Percentiles rank a stretch among this genome's conserved stretches.
Conservation (phyloP, 352 stramenopile species). For the Phytophthora meadii region DNA sequence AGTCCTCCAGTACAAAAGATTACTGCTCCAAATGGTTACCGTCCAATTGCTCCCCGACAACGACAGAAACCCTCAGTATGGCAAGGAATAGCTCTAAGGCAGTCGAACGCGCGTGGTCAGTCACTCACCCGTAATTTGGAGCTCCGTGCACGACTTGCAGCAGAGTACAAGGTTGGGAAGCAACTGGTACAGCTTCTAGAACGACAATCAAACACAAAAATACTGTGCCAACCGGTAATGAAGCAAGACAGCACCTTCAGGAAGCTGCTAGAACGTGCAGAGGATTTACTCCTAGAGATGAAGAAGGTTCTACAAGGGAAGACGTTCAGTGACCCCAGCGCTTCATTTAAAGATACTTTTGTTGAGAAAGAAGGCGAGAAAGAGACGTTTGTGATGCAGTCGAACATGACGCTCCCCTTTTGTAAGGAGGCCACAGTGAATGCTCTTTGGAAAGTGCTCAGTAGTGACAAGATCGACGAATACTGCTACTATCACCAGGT, state of each 20-base stretch:
- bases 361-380: not conserved
- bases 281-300: constrained; percentile 16
- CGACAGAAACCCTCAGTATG: constrained; percentile 3
- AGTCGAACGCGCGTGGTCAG: constrained; percentile 17
- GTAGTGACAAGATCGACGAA: constrained; percentile 21
- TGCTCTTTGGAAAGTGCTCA: constrained; percentile 25
- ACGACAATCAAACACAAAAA: constrained; percentile 13
- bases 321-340: constrained; percentile 5
- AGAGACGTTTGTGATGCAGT: constrained; percentile 17
- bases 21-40: not conserved
- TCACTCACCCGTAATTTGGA: constrained; percentile 26
- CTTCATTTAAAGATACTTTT: constrained; percentile 12
- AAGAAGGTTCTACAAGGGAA: not conserved
- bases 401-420: constrained; percentile 23
- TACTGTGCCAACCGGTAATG: not conserved
- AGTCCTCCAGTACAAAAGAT: too few species aligned
- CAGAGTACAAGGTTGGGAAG: constrained; percentile 7
- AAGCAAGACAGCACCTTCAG: constrained; percentile 5
- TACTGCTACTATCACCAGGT: constrained; percentile 39
- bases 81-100: constrained; percentile 20
- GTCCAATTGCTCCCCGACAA: constrained; percentile 10
- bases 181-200: constrained; percentile 13
- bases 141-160: constrained; percentile 20
- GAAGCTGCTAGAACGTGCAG: constrained; percentile 5
- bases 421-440: constrained; percentile 3